These are phyloP conservation scores for Globisporangium radiosum DNA, from an alignment of 352 stramenopile genomes.

Conservation along the genomic window DNA sequence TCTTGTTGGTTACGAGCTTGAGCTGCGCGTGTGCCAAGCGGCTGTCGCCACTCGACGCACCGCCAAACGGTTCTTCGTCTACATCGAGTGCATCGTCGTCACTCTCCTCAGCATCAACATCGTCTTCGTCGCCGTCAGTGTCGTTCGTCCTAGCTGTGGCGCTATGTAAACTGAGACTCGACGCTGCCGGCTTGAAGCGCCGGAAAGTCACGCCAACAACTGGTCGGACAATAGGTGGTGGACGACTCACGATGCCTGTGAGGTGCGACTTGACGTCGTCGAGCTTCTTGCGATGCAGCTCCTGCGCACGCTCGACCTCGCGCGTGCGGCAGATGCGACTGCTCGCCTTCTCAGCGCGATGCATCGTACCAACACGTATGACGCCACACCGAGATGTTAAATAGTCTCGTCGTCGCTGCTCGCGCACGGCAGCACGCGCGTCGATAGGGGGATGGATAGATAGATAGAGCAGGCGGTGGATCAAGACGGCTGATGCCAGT, in stretches of 20 bases:
- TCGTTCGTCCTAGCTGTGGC: not conserved
- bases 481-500: too few relatives aligned
- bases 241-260: slow-evolving; percentile 16
- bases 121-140: not conserved
- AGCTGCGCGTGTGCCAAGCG: not conserved
- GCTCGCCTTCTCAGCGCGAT: slow-evolving; percentile 71
- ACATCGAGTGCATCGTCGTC: slow-evolving; percentile 1
- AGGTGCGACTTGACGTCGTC: slow-evolving; percentile 58
- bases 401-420: not conserved
- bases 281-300: slow-evolving; percentile 68
- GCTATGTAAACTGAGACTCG: not conserved
- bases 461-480: too few relatives aligned
- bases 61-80: not conserved
- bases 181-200: slow-evolving; percentile 2
- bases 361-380: slow-evolving; percentile 23
- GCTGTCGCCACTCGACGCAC: not conserved
- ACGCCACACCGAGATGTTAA: too few relatives aligned
- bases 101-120: not conserved
- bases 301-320: slow-evolving; percentile 64
- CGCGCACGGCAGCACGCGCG: too few relatives aligned
- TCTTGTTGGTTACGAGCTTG: slow-evolving; percentile 11
- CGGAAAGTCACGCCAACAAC: slow-evolving; percentile 1
- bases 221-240: slow-evolving; percentile 6
- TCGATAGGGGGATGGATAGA: too few relatives aligned
- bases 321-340: slow-evolving; percentile 67